Percentiles rank a stretch among this genome's conserved stretches.
phyloP scores from a whole-genome alignment of 176 grass and related monocot genomes.

The Leersia perrieri region DNA sequence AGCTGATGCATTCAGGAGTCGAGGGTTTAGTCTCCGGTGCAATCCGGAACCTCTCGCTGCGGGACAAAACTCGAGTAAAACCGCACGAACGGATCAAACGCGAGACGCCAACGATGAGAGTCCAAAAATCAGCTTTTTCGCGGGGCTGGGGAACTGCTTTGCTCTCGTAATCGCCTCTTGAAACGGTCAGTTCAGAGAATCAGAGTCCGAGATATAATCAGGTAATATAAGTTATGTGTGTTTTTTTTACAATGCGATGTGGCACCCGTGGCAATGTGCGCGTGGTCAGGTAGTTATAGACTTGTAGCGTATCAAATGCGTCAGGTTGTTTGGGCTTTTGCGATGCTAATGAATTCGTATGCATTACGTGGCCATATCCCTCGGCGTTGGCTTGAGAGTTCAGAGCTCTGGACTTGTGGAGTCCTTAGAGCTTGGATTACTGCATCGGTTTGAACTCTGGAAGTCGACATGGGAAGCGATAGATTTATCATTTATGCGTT shows the following conservation, averaged over 20 bases:
- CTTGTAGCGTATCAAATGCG: not conserved
- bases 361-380: not conserved
- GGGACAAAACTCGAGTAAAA: constrained; percentile 33
- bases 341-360: not conserved
- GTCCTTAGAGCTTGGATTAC: not conserved
- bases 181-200: constrained; percentile 8
- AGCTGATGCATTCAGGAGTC: not conserved
- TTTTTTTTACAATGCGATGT: not conserved
- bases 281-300: not conserved
- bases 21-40: not conserved
- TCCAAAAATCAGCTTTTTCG: constrained; percentile 22
- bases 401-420: not conserved
- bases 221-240: not conserved
- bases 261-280: not conserved
- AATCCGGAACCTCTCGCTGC: not conserved
- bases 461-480: not conserved
- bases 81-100: constrained; percentile 45
- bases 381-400: not conserved
- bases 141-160: not conserved
- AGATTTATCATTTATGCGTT: constrained; percentile 32
- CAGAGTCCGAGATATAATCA: not conserved
- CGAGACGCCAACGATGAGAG: not conserved
- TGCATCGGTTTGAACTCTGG: constrained; percentile 35
- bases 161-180: constrained; percentile 18
- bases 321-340: not conserved